phyloP scores from a whole-genome alignment of 2,329 filamentous ascomycete species.

The Remersonia thermophila region DNA sequence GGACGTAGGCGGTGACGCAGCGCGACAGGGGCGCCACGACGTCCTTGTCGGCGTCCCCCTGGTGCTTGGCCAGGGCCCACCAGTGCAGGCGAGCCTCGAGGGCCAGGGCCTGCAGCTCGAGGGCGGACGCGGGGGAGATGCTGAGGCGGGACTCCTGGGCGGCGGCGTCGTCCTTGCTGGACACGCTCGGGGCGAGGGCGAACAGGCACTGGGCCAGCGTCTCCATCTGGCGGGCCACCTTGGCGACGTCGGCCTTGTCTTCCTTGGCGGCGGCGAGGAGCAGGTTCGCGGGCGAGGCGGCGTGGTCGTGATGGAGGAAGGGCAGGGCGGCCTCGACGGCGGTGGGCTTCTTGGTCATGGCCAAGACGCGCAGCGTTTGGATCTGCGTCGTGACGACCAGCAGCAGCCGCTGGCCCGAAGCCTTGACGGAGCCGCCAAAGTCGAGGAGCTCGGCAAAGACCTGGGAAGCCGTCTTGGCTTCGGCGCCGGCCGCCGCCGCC shows the following conservation, averaged over 20 bases:
- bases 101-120: slow-evolving; percentile 53
- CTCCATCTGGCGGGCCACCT: slow-evolving; percentile 54
- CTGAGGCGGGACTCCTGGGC: slow-evolving; percentile 42
- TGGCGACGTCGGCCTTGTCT: slow-evolving; percentile 36
- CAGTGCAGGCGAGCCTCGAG: slow-evolving; percentile 49
- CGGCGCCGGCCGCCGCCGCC: slow-evolving; percentile 15
- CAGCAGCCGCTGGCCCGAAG: slow-evolving; percentile 32
- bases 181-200: slow-evolving; percentile 54
- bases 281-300: slow-evolving; percentile 46
- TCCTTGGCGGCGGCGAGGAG: slow-evolving; percentile 35
- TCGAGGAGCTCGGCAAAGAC: slow-evolving; percentile 48
- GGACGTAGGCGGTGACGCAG: slow-evolving; percentile 48
- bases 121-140: slow-evolving; percentile 42
- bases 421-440: slow-evolving; percentile 38
- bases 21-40: slow-evolving; percentile 52
- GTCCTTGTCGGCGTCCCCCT: slow-evolving; percentile 49
- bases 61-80: slow-evolving; percentile 52
- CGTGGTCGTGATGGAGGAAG: slow-evolving; percentile 38
- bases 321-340: slow-evolving; percentile 46
- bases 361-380: slow-evolving; percentile 51
- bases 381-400: slow-evolving; percentile 53
- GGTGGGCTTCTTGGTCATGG: slow-evolving; percentile 44
- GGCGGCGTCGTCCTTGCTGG: slow-evolving; percentile 45
- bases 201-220: slow-evolving; percentile 52
- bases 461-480: slow-evolving; percentile 28